Evolutionary conservation across 306 rosid species (phyloP), one percentile per base, ranked within the genome.

Genomic region (Psophocarpus tetragonolobus): DNA sequence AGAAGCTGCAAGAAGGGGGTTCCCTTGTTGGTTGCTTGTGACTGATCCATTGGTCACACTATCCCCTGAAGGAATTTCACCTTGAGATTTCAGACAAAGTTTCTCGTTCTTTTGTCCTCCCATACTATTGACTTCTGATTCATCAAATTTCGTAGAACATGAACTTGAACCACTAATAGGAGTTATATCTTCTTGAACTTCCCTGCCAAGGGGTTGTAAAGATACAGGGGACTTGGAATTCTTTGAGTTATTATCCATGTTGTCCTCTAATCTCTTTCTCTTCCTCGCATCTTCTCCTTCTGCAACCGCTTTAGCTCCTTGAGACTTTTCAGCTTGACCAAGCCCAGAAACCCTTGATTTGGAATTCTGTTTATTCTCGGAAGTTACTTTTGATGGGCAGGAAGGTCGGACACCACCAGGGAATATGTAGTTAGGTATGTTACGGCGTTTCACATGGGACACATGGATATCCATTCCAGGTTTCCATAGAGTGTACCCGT

Each of bases 381-480:
- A 81, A 24, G 88, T 85, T 66, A 71, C 74, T 82, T 85, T 92
- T 36, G 93, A 73, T 1, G 87, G 79, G 57, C 75, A 84, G 8
- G 85, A 78, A 72, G 96, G 96, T 39, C 99, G 89, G 80, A 85
- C 78, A 21, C 96, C 97, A 27, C 88, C 90, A 47, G 97, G 92
- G 77, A 92, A 95, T 70, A 95, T 90, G 77, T 88, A 95, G 83
- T 27, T 88, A 17, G 99, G 99, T 73, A 95, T 86, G 67, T 21
- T 80, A 57, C 87, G 88, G 13, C 97, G 91, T 71, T 87, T 95
- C 67, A 95, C 93, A 84, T 95, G 98, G 23, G 84, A 80, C 73
- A 95, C 93, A 47, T 26, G 78, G 62, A 95, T 95, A 71, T 81
- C 87, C 98, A 92, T 91, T 80, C 97, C 98, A 26, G 80, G 84